Base-by-base conservation (phyloP, 139 green algal species). In the Chlorella sp. region DNA sequence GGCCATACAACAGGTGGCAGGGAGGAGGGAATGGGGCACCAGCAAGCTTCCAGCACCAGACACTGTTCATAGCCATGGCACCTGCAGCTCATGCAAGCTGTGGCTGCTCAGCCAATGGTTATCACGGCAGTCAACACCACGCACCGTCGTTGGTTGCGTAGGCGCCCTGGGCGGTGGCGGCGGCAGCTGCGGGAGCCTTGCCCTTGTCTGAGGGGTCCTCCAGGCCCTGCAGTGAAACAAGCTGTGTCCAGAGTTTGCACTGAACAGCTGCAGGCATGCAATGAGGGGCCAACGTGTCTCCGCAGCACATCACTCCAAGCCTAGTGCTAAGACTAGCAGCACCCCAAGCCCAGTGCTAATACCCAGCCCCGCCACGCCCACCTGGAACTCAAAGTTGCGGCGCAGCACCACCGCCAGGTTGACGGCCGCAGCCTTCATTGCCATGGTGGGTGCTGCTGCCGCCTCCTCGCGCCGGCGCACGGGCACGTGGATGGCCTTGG, bases 401-500 rank as follows among this genome's bases (percentile, higher is more conserved):
- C 91, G 89, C n/a, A 96, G 76, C n/a, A 95, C 88, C 2, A 94
- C 60, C 17, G 91, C 94, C 44, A 97, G 88, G 54, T 89, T 88
- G n/a, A 94, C 76, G 6, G 94, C 91, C 0, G 91, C 90, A 1
- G 87, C 88, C 26, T 85, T 86, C 90, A 94, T 94, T 56, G 90
- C 85, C n/a, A 88, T 82, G 43, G 80, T 92, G 38, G 93, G 90
- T 43, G 58, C 40, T 28, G 72, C 67, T 0, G 56, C 54, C 1
- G 64, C 62, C 41, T 96, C 94, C 24, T 94, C 92, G 4, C 94
- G 73, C 22, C 94, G 86, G 9, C 90, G 82, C 1, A 90, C 90
- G 0, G 94, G 93, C 28, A 94, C 92, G 87, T 96, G 92, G 46
- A 97, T 93, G 30, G 93, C 90, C 92, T 98, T 98, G 78, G 92